Evolutionary conservation across 1,284 basidiomycete species (phyloP), one percentile per base, ranked within the genome.

Genomic region (Fomitopsis pinicola): DNA sequence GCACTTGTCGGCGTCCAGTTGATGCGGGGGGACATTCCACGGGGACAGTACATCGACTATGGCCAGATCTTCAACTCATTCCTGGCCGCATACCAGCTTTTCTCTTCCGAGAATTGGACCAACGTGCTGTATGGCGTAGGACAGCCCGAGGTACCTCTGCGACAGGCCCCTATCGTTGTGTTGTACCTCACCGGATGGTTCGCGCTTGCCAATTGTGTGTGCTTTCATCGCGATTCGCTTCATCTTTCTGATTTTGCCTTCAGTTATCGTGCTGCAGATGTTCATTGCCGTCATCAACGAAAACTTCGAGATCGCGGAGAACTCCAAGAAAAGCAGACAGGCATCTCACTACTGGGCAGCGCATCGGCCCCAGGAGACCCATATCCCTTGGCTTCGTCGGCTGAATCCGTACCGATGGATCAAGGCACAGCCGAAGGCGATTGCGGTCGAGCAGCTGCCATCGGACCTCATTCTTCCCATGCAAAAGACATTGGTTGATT

Each of bases 221-320:
- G 44, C 60, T 53, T 61, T 62, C 14, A 50, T 26, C 46, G 22
- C 42, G 46, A 9, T 35, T 6, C 12, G 14, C 12, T 19, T 59
- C 28, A 56, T 67, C 12, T 26, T 57, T 59, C 58, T 66, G 62
- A 66, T 58, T 40, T 22, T n/a, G 40, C 2, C 4, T 44, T 1
- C 64, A 95, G 94, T 96, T 78, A 95, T 98, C 69, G 82, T 98
- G n/a, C 75, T 97, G 60, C 95, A 98, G 70, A 94, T 98, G 89
- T 98, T 98, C 79, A 95, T 99, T 70, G 97, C 96, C 40, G 96
- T 98, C 58, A 96, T 99, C 81, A 95, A 97, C 74, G 96, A 98
- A 79, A 98, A 97, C 75, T 98, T 98, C 68, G 84, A 91, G 48
- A 86, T 98, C 4, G 94, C 95, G 0, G 97, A 98, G 71, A 94